phyloP scores from a whole-genome alignment of 2,329 filamentous ascomycete species.

The Colletotrichum sojae region DNA sequence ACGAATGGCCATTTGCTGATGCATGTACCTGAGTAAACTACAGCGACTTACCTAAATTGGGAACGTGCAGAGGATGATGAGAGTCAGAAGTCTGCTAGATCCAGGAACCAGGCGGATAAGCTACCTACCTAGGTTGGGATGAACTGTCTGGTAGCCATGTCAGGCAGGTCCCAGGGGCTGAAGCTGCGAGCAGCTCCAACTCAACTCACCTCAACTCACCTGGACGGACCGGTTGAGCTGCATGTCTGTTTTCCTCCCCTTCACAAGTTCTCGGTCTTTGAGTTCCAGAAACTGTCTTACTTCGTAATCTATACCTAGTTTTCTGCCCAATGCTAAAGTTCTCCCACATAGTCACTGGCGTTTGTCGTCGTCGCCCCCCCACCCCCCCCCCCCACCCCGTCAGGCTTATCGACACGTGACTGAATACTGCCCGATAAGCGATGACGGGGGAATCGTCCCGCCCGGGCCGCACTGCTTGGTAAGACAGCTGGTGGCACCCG shows the following conservation, averaged over 20 bases:
- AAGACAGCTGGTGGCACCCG: constrained; percentile 35
- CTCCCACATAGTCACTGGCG: too few species aligned
- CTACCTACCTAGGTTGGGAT: constrained; percentile 21
- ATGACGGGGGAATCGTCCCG: too few species aligned
- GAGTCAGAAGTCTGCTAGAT: neutral
- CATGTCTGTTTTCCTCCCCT: neutral
- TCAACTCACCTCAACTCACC: neutral
- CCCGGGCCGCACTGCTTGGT: too few species aligned
- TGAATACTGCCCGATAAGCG: neutral
- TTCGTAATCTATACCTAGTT: too few species aligned
- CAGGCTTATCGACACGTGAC: constrained; percentile 17
- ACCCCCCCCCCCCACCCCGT: too few species aligned
- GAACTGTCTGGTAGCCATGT: constrained; percentile 25
- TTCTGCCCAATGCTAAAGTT: too few species aligned
- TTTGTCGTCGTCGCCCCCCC: neutral
- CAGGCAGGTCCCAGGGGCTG: neutral
- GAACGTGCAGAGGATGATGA: too few species aligned
- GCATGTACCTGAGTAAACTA: constrained; percentile 10
- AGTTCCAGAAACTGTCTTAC: too few species aligned
- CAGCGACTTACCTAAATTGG: neutral
- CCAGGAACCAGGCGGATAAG: neutral
- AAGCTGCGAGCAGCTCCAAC: neutral
- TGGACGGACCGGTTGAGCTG: neutral
- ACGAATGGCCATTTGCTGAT: neutral
- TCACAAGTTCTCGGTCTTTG: too few species aligned